These are phyloP conservation scores for Wallacemonas sp. DNA, from an alignment of 208 protist genomes.

Conservation along the genomic window DNA sequence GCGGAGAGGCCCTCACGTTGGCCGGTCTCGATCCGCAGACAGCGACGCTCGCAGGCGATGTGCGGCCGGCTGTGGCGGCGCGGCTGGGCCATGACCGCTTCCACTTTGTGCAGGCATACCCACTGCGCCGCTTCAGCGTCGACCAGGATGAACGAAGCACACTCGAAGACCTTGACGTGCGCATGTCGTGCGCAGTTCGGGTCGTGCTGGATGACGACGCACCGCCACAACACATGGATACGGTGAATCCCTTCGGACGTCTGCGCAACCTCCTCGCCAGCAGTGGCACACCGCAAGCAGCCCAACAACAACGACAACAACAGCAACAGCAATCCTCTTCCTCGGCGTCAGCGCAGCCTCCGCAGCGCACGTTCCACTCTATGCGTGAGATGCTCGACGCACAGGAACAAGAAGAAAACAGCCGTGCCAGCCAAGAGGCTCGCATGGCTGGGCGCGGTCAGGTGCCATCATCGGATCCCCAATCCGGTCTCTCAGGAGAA, in stretches of 20 bases:
- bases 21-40: constrained; percentile 25
- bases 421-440: not conserved
- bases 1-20: constrained; percentile 43
- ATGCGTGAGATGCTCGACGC: constrained; percentile 56
- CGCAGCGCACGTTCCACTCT: constrained; percentile 21
- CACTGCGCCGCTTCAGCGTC: constrained; percentile 38
- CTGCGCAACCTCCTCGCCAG: not conserved
- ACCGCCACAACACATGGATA: not conserved
- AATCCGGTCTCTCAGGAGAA: not conserved
- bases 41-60: constrained; percentile 43
- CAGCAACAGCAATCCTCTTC: too few species aligned
- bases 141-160: constrained; percentile 41
- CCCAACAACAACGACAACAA: not conserved
- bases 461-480: not conserved
- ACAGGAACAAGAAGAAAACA: constrained; percentile 13
- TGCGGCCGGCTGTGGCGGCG: constrained; percentile 40
- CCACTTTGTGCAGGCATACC: constrained; percentile 59
- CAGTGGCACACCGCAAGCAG: not conserved
- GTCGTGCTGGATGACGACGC: constrained; percentile 35
- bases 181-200: constrained; percentile 48
- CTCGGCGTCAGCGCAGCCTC: not conserved
- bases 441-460: not conserved
- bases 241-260: not conserved
- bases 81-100: constrained; percentile 34
- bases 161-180: constrained; percentile 41